Percentiles rank a stretch among this genome's conserved stretches.
phyloP scores from a whole-genome alignment of 306 rosid genomes.

The Glycyrrhiza uralensis region DNA sequence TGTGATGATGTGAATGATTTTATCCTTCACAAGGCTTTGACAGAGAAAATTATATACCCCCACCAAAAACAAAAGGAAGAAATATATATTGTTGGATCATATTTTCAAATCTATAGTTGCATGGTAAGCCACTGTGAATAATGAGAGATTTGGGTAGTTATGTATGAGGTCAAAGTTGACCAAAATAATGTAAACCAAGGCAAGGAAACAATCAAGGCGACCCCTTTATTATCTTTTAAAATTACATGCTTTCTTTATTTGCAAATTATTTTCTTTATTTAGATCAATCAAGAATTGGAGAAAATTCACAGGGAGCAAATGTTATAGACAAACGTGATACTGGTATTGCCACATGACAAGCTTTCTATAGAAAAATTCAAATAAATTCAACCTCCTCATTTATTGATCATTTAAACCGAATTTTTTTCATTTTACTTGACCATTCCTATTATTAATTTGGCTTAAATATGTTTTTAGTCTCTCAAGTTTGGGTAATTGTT shows the following conservation, averaged over 20 bases:
- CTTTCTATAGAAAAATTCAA: not conserved
- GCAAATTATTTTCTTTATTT: slow-evolving; percentile 7
- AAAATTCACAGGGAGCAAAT: not conserved
- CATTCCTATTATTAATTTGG: too few relatives aligned
- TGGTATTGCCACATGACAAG: not conserved
- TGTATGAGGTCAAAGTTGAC: not conserved
- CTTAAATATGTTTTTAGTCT: too few relatives aligned
- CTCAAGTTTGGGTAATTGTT: too few relatives aligned
- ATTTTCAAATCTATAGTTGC: too few relatives aligned
- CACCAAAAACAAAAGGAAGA: not conserved
- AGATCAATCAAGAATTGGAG: not conserved
- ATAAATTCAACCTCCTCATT: not conserved
- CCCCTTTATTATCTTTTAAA: not conserved
- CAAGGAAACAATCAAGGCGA: slow-evolving; percentile 11
- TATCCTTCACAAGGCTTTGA: not conserved
- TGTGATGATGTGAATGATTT: not conserved
- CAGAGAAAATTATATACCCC: not conserved
- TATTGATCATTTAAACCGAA: not conserved
- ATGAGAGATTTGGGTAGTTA: too few relatives aligned
- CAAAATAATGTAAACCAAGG: not conserved
- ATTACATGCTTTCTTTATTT: not conserved
- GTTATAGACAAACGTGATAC: not conserved
- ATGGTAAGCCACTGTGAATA: too few relatives aligned
- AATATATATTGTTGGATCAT: too few relatives aligned
- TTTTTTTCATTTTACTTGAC: too few relatives aligned